Base-by-base conservation (phyloP, 1,139 yeast species). In the Hansenula lynferdii region DNA sequence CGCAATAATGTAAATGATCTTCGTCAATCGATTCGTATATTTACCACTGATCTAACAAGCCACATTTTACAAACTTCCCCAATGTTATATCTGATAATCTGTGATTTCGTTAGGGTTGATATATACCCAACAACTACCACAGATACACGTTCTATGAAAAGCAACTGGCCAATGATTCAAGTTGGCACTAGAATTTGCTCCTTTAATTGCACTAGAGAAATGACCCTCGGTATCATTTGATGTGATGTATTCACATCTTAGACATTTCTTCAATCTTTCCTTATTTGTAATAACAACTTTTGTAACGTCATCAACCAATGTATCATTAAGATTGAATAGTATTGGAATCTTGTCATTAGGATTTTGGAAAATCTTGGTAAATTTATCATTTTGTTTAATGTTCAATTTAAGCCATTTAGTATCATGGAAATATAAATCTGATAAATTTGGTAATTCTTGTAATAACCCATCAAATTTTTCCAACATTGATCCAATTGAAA, bases 121-220 rank as follows among this genome's bases (percentile, higher is more conserved):
- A 31, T 48, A 50, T 3, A 75, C 75, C 92, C 92, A 84, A 6
- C 80, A 71, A 35, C 86, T 85, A 0, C 95, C 95, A 58, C 96
- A 86, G 19, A 84, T 65, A 59, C 96, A 86, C 16, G 77, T 76
- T 47, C 90, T 66, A 48, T 82, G 90, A 54, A 83, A 81, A 2
- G 84, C 83, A 66, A 79, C 69, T 1, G 85, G 77, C 87, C 90
- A 83, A 42, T 75, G 71, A 2, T 78, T 73, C 16, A 68, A 56
- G 5, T 63, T 43, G 53, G 64, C 50, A 3, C 72, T 73, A 2
- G 48, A 9, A 36, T 23, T 43, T 1, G 40, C 15, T 5, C 40
- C 43, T 11, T 39, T 34, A 1, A 51, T 48, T 37, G 50, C 34
- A 39, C 48, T 34, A 27, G 47, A 42, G 19, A 46, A 42, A 20